phyloP scores from a whole-genome alignment of 306 rosid species.

The Hippophae tibetana region DNA sequence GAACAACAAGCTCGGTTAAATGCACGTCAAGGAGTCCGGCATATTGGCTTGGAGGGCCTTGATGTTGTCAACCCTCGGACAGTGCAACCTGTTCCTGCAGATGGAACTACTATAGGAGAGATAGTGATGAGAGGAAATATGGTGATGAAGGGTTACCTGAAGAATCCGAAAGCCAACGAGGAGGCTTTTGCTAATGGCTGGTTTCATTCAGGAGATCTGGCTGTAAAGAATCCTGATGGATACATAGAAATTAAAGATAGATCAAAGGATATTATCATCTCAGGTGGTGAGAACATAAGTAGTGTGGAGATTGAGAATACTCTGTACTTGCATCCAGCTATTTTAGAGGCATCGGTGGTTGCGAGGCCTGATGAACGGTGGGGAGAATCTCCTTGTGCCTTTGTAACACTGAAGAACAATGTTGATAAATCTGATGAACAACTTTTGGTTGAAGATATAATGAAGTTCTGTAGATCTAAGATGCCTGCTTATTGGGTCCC shows the following conservation, averaged over 20 bases:
- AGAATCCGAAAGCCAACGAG: slow-evolving; percentile 67
- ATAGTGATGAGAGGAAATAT: slow-evolving; percentile 73
- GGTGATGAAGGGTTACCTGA: slow-evolving; percentile 90
- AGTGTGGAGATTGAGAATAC: slow-evolving; percentile 78
- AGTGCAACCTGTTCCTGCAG: slow-evolving; percentile 68
- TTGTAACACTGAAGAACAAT: slow-evolving; percentile 58
- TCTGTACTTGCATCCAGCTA: slow-evolving; percentile 54
- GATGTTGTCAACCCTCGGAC: slow-evolving; percentile 52
- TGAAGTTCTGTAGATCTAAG: slow-evolving; percentile 61
- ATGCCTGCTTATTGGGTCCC: slow-evolving; percentile 87
- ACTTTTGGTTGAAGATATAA: slow-evolving; percentile 48
- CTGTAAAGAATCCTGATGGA: slow-evolving; percentile 80
- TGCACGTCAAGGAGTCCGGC: slow-evolving; percentile 85
- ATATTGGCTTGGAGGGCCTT: slow-evolving; percentile 58
- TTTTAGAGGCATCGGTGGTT: slow-evolving; percentile 72
- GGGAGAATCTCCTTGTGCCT: slow-evolving; percentile 92
- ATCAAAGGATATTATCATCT: slow-evolving; percentile 86
- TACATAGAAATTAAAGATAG: slow-evolving; percentile 92
- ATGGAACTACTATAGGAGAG: slow-evolving; percentile 79
- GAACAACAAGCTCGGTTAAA: slow-evolving; percentile 54
- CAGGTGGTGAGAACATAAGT: slow-evolving; percentile 91
- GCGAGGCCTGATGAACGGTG: slow-evolving; percentile 80
- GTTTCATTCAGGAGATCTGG: slow-evolving; percentile 90
- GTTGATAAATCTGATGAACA: slow-evolving; percentile 39
- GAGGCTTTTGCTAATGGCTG: slow-evolving; percentile 75